Percentiles rank a stretch among this genome's conserved stretches.
These are phyloP conservation scores for Rhodotorula glutinis DNA, from an alignment of 1,284 basidiomycete species.

Conservation along the genomic window DNA sequence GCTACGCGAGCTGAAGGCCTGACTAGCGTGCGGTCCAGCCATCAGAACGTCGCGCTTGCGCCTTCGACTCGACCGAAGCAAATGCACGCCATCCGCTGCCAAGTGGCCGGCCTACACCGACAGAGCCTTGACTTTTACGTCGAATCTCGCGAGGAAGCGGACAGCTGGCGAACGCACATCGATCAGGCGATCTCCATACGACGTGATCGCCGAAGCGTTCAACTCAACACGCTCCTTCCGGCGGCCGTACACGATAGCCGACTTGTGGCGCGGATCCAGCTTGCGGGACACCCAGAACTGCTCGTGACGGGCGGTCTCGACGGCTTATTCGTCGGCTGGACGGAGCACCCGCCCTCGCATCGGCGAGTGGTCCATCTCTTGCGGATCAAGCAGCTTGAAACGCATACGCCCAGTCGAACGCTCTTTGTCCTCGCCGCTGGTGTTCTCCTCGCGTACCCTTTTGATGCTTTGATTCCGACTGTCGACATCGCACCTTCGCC, in stretches of 20 bases:
- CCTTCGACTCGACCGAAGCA: no score
- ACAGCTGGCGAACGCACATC: no score
- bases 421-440: slow-evolving; percentile 92
- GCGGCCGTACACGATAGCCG: no score
- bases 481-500: no score
- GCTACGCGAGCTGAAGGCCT: neutral
- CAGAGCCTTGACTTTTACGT: no score
- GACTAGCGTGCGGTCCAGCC: neutral
- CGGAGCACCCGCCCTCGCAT: slow-evolving; percentile 79
- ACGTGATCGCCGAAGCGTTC: no score
- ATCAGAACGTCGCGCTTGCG: no score
- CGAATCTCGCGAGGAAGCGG: no score
- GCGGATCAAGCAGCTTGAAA: slow-evolving; percentile 87
- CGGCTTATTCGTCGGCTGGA: slow-evolving; percentile 54
- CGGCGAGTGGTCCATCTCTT: slow-evolving; percentile 84
- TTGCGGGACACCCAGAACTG: neutral
- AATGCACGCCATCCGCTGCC: no score
- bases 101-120: no score
- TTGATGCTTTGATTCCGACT: neutral
- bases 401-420: slow-evolving; percentile 90
- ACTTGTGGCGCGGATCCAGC: neutral
- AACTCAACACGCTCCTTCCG: no score
- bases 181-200: no score
- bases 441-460: slow-evolving; percentile 54
- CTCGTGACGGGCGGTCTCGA: slow-evolving; percentile 8